phyloP scores from a whole-genome alignment of 2,329 filamentous ascomycete species.

The Colletotrichum costaricense region DNA sequence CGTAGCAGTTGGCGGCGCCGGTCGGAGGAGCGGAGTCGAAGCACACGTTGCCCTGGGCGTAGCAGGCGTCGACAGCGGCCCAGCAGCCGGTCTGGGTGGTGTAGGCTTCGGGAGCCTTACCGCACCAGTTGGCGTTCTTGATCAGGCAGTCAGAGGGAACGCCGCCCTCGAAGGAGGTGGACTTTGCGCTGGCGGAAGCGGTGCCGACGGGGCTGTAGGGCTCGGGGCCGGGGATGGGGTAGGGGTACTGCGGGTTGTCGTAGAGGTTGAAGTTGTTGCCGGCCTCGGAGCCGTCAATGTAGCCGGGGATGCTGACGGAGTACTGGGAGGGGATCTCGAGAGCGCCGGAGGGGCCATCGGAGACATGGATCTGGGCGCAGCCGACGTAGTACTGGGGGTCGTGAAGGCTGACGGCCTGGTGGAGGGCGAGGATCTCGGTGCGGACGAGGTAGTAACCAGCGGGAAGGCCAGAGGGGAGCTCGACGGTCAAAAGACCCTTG shows the following conservation, averaged over 20 bases:
- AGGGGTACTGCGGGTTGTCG: slow-evolving; percentile 61
- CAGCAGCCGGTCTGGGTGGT: slow-evolving; percentile 69
- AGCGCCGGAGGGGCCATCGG: slow-evolving; percentile 56
- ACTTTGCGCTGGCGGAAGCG: slow-evolving; percentile 9
- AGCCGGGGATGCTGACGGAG: slow-evolving; percentile 74
- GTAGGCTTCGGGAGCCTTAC: slow-evolving; percentile 68
- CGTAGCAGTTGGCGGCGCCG: slow-evolving; percentile 68
- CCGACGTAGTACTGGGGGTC: slow-evolving; percentile 80
- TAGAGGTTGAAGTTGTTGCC: slow-evolving; percentile 76
- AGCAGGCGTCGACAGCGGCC: slow-evolving; percentile 66
- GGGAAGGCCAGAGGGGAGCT: slow-evolving; percentile 70
- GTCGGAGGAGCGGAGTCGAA: slow-evolving; percentile 68
- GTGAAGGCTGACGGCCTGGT: slow-evolving; percentile 61
- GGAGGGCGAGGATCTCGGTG: slow-evolving; percentile 76
- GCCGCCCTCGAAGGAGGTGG: slow-evolving; percentile 53
- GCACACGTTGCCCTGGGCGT: slow-evolving; percentile 68
- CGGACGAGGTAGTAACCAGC: slow-evolving; percentile 78
- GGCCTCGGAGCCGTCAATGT: slow-evolving; percentile 65
- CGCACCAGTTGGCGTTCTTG: slow-evolving; percentile 81
- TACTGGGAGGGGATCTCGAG: slow-evolving; percentile 59
- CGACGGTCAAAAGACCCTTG: slow-evolving; percentile 71
- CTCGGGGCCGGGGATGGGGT: slow-evolving; percentile 67
- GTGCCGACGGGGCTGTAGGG: slow-evolving; percentile 57
- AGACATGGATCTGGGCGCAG: slow-evolving; percentile 77
- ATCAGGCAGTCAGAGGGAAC: slow-evolving; percentile 68